Base-by-base conservation (phyloP, 2,329 filamentous ascomycete genomes). In the Lasiodiplodia hormozganensis region DNA sequence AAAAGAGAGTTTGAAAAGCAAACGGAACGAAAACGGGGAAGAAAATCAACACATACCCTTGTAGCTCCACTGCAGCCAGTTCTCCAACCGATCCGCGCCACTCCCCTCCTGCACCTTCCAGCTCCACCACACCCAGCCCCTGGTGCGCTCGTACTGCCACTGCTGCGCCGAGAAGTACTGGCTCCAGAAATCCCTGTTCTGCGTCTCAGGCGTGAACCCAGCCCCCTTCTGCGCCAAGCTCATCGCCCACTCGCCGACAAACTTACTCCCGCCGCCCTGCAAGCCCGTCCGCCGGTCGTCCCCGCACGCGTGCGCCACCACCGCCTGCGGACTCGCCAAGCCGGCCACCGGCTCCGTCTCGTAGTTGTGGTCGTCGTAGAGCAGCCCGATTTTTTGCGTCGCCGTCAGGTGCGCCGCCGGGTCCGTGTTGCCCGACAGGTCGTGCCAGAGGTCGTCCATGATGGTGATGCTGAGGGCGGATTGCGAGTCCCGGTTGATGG, bases 201-300 rank as follows among this genome's bases (percentile, higher is more conserved):
- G 43, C 51, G 16, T 7, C 51, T 65, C 67, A 28, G 60, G 60
- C 60, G 60, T 64, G 31, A 52, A 64, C 1, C 40, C 38, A 1
- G n/a, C 52, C 8, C 49, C 51, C 23, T 7, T 28, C 56, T 62
- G 56, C 40, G 82, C 80, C 1, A 86, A 82, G 49, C 81, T 82
- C 8, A 90, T 75, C 52, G 83, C 85, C 83, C 86, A 90, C 74
- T 90, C 88, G 38, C 87, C 87, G 2, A 90, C 82, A 31, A 89
- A 80, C 16, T 84, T 82, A 6, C 4, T 4, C 7, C 18, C 58
- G 3, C 52, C 47, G 4, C 28, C 38, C 38, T 67, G 54, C 28
- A 7, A 1, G 7, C 23, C 49, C 11, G 66, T 57, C 10, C 28
- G 18, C 5, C 60, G 43, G 12, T 36, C 31, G 23, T 60, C 62